Evolutionary conservation across 352 stramenopile species (phyloP).

Genomic region (Pythium dissotocum): DNA sequence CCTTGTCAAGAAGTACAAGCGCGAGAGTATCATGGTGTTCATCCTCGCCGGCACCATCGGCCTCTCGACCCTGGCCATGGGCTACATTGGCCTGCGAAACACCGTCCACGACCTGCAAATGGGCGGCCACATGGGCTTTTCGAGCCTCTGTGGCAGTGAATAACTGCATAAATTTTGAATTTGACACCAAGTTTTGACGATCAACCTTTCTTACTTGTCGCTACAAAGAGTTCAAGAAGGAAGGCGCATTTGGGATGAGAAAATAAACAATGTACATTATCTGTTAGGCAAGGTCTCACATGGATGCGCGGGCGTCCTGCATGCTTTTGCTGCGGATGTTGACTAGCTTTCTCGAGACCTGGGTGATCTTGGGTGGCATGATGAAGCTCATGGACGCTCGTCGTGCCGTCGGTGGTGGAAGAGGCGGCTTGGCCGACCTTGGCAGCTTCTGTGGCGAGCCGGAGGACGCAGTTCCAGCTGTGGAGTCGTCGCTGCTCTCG

Average conservation of each 20-base stretch:
- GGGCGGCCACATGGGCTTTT: conserved; percentile 63
- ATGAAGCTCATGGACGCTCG: neutral
- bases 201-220: too few species aligned
- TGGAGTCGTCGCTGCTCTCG: conserved; percentile 13
- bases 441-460: neutral
- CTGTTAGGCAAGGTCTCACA: conserved; percentile 2
- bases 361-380: conserved; percentile 13
- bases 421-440: conserved; percentile 12
- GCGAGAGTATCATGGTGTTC: conserved; percentile 85
- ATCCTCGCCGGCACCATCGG: conserved; percentile 71
- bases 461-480: neutral
- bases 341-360: conserved; percentile 45
- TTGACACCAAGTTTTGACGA: neutral
- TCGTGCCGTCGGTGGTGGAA: neutral
- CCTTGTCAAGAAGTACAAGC: conserved; percentile 90
- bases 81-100: conserved; percentile 57
- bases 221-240: too few species aligned
- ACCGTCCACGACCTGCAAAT: conserved; percentile 61
- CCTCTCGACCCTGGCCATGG: conserved; percentile 70
- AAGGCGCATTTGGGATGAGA: too few species aligned
- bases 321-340: conserved; percentile 54
- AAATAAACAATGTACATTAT: neutral
- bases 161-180: conserved; percentile 25
- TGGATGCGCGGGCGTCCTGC: conserved; percentile 26
- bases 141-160: conserved; percentile 61